phyloP scores from a whole-genome alignment of 2,329 filamentous ascomycete genomes.

The Fusarium austroafricanum region DNA sequence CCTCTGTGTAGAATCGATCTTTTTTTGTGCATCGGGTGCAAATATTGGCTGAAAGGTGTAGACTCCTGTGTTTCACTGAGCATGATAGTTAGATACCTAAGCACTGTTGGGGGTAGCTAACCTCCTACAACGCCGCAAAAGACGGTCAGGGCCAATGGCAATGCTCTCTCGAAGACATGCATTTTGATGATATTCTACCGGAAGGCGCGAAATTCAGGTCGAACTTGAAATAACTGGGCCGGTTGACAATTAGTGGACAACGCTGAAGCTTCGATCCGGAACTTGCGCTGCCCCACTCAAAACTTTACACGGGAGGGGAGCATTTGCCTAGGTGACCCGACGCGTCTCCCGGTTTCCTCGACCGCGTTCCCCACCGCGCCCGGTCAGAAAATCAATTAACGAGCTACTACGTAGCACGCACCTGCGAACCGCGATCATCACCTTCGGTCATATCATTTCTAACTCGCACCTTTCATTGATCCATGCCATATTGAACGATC shows the following conservation, averaged over 20 bases:
- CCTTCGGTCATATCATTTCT: constrained; percentile 17
- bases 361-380: constrained; percentile 46
- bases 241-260: constrained; percentile 16
- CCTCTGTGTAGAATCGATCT: constrained; percentile 21
- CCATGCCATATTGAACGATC: neutral
- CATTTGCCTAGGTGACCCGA: constrained; percentile 15
- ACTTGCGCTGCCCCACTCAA: constrained; percentile 14
- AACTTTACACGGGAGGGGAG: neutral
- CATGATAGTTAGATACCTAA: neutral
- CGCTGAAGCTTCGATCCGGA: constrained; percentile 6
- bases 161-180: constrained; percentile 51
- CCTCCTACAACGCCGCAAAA: constrained; percentile 55
- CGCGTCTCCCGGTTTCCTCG: constrained; percentile 44
- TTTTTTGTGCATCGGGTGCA: constrained; percentile 38
- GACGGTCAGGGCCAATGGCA: constrained; percentile 52
- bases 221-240: constrained; percentile 15
- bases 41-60: constrained; percentile 55
- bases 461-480: constrained; percentile 1
- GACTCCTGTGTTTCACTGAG: constrained; percentile 45
- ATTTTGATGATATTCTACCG: constrained; percentile 33
- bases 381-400: constrained; percentile 35
- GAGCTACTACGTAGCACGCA: constrained; percentile 11
- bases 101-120: constrained; percentile 31
- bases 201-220: constrained; percentile 3
- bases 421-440: constrained; percentile 16